Conservation (phyloP, 2,329 filamentous ascomycete species). For the Penicillium sp. region DNA sequence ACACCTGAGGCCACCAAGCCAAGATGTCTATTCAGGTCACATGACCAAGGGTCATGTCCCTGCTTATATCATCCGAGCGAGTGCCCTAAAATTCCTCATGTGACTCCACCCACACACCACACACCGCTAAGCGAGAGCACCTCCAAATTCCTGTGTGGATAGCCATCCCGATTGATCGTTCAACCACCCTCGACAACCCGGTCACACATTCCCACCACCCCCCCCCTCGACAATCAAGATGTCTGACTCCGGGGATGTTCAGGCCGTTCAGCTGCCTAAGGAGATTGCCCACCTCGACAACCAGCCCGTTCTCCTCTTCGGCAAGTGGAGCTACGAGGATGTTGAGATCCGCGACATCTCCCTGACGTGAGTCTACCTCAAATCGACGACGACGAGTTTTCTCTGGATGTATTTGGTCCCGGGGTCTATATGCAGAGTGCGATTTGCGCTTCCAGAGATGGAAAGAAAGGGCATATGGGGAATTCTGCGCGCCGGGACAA, state of each 20-base stretch:
- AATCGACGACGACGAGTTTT: constrained; percentile 14
- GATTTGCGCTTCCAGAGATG: not conserved
- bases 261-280: constrained; percentile 80
- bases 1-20: not conserved
- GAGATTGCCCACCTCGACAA: constrained; percentile 79
- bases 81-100: constrained; percentile 41
- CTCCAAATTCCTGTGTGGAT: constrained; percentile 43
- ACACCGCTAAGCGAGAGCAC: constrained; percentile 51
- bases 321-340: constrained; percentile 98
- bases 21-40: constrained; percentile 23
- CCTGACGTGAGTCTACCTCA: constrained; percentile 78
- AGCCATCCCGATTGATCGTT: constrained; percentile 42
- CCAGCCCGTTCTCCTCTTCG: constrained; percentile 89
- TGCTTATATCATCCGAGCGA: constrained; percentile 3
- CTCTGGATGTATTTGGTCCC: constrained; percentile 2
- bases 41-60: constrained; percentile 34
- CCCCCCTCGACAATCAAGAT: constrained; percentile 62
- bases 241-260: constrained; percentile 94
- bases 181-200: constrained; percentile 47
- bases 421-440: not conserved
- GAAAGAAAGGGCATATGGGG: not conserved
- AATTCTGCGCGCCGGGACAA: constrained; percentile 23
- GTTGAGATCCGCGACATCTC: constrained; percentile 99
- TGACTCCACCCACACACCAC: constrained; percentile 35
- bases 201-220: constrained; percentile 43